phyloP scores from a whole-genome alignment of 306 rosid genomes.

The Sechiopsis laciniata region DNA sequence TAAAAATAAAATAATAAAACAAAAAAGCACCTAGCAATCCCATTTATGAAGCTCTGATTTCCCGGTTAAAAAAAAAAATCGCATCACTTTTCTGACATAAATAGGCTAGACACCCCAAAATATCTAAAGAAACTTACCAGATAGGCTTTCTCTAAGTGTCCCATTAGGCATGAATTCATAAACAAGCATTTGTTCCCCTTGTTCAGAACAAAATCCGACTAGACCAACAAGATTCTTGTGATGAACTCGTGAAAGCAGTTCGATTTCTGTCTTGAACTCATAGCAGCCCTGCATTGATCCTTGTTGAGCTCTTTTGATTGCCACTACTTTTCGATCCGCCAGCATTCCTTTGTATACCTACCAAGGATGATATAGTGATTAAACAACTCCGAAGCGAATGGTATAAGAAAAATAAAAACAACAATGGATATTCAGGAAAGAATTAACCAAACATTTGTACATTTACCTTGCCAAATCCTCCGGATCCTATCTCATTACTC shows the following conservation, averaged over 20 bases:
- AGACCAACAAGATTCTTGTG: slow-evolving; percentile 96
- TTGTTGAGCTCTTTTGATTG: slow-evolving; percentile 88
- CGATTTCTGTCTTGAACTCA: slow-evolving; percentile 95
- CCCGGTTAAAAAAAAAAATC: too few species aligned
- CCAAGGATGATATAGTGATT: background rate
- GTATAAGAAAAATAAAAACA: slow-evolving; percentile 12
- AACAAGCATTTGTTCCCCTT: slow-evolving; percentile 86
- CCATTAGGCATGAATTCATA: slow-evolving; percentile 86
- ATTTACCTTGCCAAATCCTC: slow-evolving; percentile 92
- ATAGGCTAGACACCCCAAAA: background rate
- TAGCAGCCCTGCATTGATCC: slow-evolving; percentile 94
- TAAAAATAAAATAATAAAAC: background rate
- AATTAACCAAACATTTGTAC: slow-evolving; percentile 3
- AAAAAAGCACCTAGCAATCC: background rate
- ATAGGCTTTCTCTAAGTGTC: slow-evolving; percentile 63
- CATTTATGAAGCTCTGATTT: background rate
- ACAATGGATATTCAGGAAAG: background rate
- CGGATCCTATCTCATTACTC: slow-evolving; percentile 68
- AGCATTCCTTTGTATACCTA: slow-evolving; percentile 80
- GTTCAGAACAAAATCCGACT: slow-evolving; percentile 84
- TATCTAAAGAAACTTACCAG: slow-evolving; percentile 40
- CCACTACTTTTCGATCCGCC: slow-evolving; percentile 64
- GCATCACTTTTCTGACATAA: background rate
- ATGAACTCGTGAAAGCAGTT: slow-evolving; percentile 92
- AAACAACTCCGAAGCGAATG: background rate